Percentiles rank a stretch among this genome's conserved stretches.
Evolutionary conservation across 2,329 filamentous ascomycete genomes (phyloP).

Genomic region (Alternaria brassicae): DNA sequence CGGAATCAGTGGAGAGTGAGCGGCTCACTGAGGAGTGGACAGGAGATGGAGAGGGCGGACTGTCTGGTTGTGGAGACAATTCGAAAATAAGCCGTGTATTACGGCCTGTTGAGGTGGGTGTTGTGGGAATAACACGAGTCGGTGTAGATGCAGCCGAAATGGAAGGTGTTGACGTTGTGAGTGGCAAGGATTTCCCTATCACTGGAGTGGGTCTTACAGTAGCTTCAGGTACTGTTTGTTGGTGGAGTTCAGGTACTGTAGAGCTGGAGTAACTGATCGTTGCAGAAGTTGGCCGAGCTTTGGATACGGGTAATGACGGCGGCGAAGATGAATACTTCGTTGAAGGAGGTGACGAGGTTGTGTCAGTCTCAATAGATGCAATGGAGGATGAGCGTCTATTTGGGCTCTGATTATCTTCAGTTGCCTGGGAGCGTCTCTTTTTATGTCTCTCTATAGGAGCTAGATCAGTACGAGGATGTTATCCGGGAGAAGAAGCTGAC

Average conservation of each 20-base stretch:
- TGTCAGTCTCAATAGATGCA: conserved; percentile 13
- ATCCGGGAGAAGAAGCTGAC: not conserved
- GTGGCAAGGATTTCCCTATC: conserved; percentile 1
- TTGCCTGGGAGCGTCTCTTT: conserved; percentile 19
- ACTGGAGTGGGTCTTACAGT: not conserved
- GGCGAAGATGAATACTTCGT: conserved; percentile 1
- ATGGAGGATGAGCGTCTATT: conserved; percentile 14
- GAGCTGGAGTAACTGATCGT: conserved; percentile 8
- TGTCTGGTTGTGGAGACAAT: not conserved
- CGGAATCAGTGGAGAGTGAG: conserved; percentile 10
- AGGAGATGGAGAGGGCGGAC: not conserved
- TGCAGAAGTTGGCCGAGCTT: conserved; percentile 5
- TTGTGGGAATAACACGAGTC: not conserved
- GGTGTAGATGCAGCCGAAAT: not conserved
- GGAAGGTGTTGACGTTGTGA: not conserved
- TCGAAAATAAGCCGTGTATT: not conserved
- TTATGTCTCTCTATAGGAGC: conserved; percentile 25
- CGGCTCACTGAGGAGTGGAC: conserved; percentile 11
- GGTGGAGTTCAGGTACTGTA: not conserved
- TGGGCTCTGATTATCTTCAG: conserved; percentile 12
- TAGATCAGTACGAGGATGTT: conserved; percentile 5
- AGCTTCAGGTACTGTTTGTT: not conserved
- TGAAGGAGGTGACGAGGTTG: not conserved
- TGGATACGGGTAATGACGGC: conserved; percentile 3
- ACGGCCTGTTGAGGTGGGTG: not conserved